Conservation (phyloP, 2,329 filamentous ascomycete genomes). For the Colletotrichum sp. region DNA sequence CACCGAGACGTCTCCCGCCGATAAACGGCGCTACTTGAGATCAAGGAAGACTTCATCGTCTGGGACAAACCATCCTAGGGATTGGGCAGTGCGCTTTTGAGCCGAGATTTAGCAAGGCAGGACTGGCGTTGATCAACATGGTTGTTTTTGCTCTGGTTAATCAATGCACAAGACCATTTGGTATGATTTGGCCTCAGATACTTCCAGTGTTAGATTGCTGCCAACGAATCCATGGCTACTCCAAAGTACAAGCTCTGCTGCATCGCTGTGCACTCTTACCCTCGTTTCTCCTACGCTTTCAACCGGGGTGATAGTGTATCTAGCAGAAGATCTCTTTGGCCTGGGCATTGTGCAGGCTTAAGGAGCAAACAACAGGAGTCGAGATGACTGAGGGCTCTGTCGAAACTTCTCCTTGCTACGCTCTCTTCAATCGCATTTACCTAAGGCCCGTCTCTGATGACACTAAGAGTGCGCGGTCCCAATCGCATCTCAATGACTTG, state of each 20-base stretch:
- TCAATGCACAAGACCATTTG: neutral
- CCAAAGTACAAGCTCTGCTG: neutral
- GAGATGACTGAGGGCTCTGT: neutral
- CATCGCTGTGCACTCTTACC: rapidly evolving
- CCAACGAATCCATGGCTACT: neutral
- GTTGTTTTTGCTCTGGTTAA: neutral
- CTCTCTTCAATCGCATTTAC: neutral
- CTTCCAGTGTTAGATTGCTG: neutral
- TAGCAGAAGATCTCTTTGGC: rapidly evolving
- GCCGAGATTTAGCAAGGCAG: neutral
- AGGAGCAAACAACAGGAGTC: neutral
- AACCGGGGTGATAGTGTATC: neutral
- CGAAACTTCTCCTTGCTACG: neutral
- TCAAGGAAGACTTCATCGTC: too few relatives aligned
- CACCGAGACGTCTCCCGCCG: too few relatives aligned
- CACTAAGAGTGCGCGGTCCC: neutral
- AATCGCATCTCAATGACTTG: neutral
- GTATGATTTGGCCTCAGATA: neutral
- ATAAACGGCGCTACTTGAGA: too few relatives aligned
- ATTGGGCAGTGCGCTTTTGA: neutral
- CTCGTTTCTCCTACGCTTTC: neutral
- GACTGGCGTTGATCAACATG: neutral
- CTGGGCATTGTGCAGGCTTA: neutral
- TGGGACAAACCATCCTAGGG: too few relatives aligned
- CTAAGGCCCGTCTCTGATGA: neutral